A percentile compares a stretch with the other conserved stretches of the same genome.
Conservation (phyloP, 768 basidiomycete genomes). For the Calocybe gangraenosa region DNA sequence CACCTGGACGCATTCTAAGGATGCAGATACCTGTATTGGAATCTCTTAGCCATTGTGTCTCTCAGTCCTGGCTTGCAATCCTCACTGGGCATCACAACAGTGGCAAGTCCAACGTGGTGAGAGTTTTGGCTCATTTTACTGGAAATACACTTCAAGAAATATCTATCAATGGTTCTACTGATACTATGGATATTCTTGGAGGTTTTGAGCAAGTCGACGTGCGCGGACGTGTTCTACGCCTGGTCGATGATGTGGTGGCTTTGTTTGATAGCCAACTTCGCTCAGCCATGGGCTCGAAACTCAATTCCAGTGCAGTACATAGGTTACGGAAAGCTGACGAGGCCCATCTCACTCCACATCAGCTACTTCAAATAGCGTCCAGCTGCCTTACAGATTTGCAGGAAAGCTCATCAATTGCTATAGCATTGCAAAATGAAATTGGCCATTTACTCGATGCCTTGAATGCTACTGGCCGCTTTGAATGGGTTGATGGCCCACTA, state of each 20-base stretch:
- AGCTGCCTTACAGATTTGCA: slow-evolving; percentile 13
- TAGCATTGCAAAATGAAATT: slow-evolving; percentile 18
- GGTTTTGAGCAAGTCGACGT: slow-evolving; percentile 90
- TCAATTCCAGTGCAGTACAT: slow-evolving; percentile 17
- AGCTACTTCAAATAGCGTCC: slow-evolving; percentile 13
- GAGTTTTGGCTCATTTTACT: slow-evolving; percentile 62
- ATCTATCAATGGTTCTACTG: slow-evolving; percentile 79
- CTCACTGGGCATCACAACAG: slow-evolving; percentile 67
- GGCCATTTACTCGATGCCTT: slow-evolving; percentile 18
- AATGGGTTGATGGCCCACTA: slow-evolving; percentile 95
- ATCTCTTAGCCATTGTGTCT: slow-evolving; percentile 67
- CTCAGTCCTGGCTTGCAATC: slow-evolving; percentile 85
- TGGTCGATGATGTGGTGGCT: slow-evolving; percentile 36
- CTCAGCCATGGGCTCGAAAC: slow-evolving; percentile 25
- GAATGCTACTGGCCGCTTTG: slow-evolving; percentile 57
- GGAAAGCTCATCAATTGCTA: slow-evolving; percentile 1
- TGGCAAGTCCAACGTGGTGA: slow-evolving; percentile 79
- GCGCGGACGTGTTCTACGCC: slow-evolving; percentile 30
- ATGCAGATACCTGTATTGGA: slow-evolving; percentile 64
- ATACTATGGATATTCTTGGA: slow-evolving; percentile 91
- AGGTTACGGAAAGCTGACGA: slow-evolving; percentile 18
- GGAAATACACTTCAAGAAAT: slow-evolving; percentile 73
- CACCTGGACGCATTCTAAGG: slow-evolving; percentile 53
- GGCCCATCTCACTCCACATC: slow-evolving; percentile 5
- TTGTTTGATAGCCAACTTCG: slow-evolving; percentile 37